phyloP scores from a whole-genome alignment of 352 stramenopile genomes.

The Phytophthora ramorum region DNA sequence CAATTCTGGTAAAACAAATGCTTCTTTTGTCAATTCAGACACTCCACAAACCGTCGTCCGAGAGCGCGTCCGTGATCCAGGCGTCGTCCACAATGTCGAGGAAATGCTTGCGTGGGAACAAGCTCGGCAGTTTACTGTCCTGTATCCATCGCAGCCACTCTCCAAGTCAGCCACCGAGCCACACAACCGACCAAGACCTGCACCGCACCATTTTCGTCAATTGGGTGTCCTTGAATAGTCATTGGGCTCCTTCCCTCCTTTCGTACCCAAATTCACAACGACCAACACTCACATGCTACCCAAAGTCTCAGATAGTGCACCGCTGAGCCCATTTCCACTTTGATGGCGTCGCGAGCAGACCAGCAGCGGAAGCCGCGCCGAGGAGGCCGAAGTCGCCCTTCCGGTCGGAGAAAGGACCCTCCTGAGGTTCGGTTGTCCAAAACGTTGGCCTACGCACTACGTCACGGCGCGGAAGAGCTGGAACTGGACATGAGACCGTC shows the following conservation, averaged over 20 bases:
- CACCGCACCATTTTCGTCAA: slow-evolving; percentile 2
- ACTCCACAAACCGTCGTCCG: slow-evolving; percentile 74
- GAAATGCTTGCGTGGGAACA: slow-evolving; percentile 76
- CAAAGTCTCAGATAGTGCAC: neutral
- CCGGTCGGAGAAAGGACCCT: slow-evolving; percentile 43
- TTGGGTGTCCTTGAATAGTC: neutral
- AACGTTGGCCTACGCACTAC: slow-evolving; percentile 75
- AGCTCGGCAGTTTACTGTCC: slow-evolving; percentile 75
- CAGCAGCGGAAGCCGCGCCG: slow-evolving; percentile 18
- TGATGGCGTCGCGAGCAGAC: slow-evolving; percentile 16
- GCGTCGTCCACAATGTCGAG: slow-evolving; percentile 85
- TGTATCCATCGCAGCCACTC: slow-evolving; percentile 17
- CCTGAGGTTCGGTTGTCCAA: slow-evolving; percentile 80
- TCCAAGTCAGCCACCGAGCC: neutral
- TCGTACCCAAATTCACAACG: neutral
- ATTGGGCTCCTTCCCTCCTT: too few species aligned
- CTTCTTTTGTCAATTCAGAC: slow-evolving; percentile 22
- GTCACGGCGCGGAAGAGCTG: slow-evolving; percentile 78
- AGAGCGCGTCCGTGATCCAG: slow-evolving; percentile 83
- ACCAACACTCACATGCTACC: slow-evolving; percentile 2
- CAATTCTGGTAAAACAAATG: neutral
- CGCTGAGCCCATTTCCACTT: slow-evolving; percentile 6
- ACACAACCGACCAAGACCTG: neutral
- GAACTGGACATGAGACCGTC: slow-evolving; percentile 71
- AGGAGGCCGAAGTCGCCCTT: slow-evolving; percentile 28